Evolutionary conservation across 176 grass and related monocot species (phyloP).

Genomic region (Zoysia japonica): DNA sequence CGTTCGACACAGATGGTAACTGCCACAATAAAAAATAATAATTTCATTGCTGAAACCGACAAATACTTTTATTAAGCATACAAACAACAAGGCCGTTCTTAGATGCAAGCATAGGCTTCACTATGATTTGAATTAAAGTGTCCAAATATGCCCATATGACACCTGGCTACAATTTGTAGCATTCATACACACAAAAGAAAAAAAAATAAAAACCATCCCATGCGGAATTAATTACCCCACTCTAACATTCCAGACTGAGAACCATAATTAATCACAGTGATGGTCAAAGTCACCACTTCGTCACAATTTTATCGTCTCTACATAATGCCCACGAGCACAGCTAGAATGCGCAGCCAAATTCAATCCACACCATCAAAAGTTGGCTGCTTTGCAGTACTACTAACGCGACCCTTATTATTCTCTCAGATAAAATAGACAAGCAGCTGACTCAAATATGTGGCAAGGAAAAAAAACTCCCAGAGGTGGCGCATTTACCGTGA

Average conservation of each 20-base stretch:
- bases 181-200: not conserved
- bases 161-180: not conserved
- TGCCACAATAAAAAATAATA: conserved; percentile 35
- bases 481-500: conserved; percentile 63
- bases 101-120: not conserved
- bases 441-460: not conserved
- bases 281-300: not conserved
- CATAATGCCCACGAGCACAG: not conserved
- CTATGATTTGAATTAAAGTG: not conserved
- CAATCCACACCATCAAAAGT: not conserved
- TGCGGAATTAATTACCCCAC: not conserved
- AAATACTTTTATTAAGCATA: not conserved
- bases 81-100: not conserved
- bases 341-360: not conserved
- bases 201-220: not conserved
- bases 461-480: not conserved
- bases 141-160: not conserved
- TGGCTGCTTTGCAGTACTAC: not conserved
- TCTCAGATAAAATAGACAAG: not conserved
- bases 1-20: conserved; percentile 96
- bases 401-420: conserved; percentile 5
- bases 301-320: not conserved
- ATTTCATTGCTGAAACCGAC: not conserved
- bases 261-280: not conserved
- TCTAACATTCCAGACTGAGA: not conserved